Percentiles rank a stretch among this genome's conserved stretches.
Evolutionary conservation across 2,329 filamentous ascomycete species (phyloP).

Genomic region (Pezicula rhizophila): DNA sequence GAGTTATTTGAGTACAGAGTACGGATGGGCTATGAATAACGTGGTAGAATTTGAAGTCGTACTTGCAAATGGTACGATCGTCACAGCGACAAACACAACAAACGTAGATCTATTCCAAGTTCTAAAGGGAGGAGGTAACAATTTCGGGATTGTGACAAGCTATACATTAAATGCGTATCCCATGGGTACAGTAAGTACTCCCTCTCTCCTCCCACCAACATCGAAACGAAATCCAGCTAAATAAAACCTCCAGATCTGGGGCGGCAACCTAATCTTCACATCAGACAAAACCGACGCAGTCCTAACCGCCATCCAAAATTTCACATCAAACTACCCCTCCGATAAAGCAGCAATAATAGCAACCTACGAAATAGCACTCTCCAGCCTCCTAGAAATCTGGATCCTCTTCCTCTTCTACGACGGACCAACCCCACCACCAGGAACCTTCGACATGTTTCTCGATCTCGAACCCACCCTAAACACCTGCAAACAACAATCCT

Average conservation of each 20-base stretch:
- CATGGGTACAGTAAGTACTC: conserved; percentile 12
- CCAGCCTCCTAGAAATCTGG: conserved; percentile 44
- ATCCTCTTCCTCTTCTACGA: conserved; percentile 60
- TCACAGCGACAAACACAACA: conserved; percentile 35
- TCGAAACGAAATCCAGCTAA: too few relatives aligned
- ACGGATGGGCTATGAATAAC: conserved; percentile 14
- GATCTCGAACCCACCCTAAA: conserved; percentile 3
- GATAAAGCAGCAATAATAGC: conserved; percentile 55
- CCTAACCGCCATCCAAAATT: conserved; percentile 43
- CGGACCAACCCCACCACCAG: background rate
- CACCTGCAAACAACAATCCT: conserved; percentile 1
- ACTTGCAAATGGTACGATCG: conserved; percentile 40
- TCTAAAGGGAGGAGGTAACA: conserved; percentile 49
- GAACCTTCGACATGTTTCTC: background rate
- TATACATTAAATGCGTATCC: conserved; percentile 26
- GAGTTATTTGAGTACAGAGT: conserved; percentile 10
- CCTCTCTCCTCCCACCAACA: too few relatives aligned
- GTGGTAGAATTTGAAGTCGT: conserved; percentile 30
- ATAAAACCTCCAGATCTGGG: conserved; percentile 23
- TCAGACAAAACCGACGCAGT: conserved; percentile 26
- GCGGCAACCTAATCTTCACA: conserved; percentile 28
- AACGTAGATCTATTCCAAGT: conserved; percentile 46
- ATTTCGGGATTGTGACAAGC: conserved; percentile 44
- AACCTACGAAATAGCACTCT: conserved; percentile 32
- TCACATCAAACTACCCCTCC: conserved; percentile 51